Base-by-base conservation (phyloP, 768 basidiomycete species). In the Boletus speciosus region DNA sequence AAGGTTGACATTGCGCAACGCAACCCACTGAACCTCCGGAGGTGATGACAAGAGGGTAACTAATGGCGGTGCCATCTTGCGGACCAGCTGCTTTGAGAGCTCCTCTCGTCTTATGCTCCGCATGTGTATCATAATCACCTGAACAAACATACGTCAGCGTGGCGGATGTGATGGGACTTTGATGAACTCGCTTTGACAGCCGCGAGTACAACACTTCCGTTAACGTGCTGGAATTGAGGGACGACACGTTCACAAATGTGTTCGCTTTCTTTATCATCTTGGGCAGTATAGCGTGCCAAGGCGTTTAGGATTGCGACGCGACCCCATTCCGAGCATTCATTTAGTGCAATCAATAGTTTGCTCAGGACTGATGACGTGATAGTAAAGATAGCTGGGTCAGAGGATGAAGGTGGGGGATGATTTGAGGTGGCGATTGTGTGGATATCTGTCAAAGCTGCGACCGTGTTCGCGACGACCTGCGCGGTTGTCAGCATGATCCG, bases 261-360 rank as follows among this genome's bases (percentile, higher is more conserved):
- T 66, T 99, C 97, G 67, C 90, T 90, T 75, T 99, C 97, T 71
- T 92, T 90, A 56, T 90, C 92, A 64, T 96, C 96, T 38, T 80
- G 76, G 0, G 93, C 83, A 35, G 77, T 78, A 71, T 98, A 98
- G 41, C 90, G 82, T 6, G 92, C 80, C 31, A 98, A 74, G 0
- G 93, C 91, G 54, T 88, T 89, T 49, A 98, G 73, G 36, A 99
- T 85, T 1, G 95, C 93, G 15, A 99, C 93, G 52, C 96, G 83
- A 32, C 97, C 97, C 97, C 97, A 99, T 74, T 99, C 97, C 0
- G 95, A 96, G 68, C 96, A 98, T 72, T 98, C 97, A 67, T 96
- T 96, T 19, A 99, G 78, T 2, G 96, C 97, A 50, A 98, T 90
- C 51, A 99, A 77, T 15, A 99, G 82, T 68, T 95, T 97, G 72